Evolutionary conservation across 2,329 filamentous ascomycete genomes (phyloP), one percentile per base, ranked within the genome.

Genomic region (Anthostomella pinea): DNA sequence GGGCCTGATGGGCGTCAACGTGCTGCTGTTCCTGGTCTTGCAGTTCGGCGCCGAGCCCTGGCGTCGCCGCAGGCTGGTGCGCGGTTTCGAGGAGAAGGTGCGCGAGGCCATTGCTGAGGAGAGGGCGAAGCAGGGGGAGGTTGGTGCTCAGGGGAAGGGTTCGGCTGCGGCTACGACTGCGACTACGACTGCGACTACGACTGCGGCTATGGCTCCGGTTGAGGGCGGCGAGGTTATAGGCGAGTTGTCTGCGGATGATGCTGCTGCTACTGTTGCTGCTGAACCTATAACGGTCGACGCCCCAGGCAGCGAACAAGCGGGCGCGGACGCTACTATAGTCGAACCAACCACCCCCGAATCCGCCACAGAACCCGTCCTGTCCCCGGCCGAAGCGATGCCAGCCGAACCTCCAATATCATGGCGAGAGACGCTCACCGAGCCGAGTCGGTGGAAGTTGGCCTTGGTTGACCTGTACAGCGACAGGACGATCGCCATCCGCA

Each of bases 1-100:
- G 81, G 93, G 91, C 1, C 69, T 98, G 44, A 98, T 98, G 93
- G 91, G 91, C 16, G 79, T 97, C 56, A 98, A 98, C 59, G 86
- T 97, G 20, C 62, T 97, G 43, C 67, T 98, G 30, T 87, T 98
- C 58, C 65, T 98, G 35, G 74, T 90, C 13, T 81, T 94, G 52
- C 83, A 96, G 65, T 83, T 95, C 51, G 80, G 93, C 14, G 83
- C 95, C 43, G 91, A 98, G 72, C 93, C 93, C 4, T 97, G 91
- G 88, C 81, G 89, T 51, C 73, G 93, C 52, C 74, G 71, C 56
- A 73, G 88, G 53, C 76, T 98, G 44, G 87, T 97, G 39, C 79
- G 75, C 50, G 90, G 85, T 16, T 87, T 93, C 52, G 85, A 88
- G 48, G 84, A 87, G 52, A 82, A 89, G 62, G 83, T 89, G 38